These are phyloP conservation scores for Geosiphon pyriformis DNA, from an alignment of 192 early-diverging fungal genomes.

Conservation along the genomic window DNA sequence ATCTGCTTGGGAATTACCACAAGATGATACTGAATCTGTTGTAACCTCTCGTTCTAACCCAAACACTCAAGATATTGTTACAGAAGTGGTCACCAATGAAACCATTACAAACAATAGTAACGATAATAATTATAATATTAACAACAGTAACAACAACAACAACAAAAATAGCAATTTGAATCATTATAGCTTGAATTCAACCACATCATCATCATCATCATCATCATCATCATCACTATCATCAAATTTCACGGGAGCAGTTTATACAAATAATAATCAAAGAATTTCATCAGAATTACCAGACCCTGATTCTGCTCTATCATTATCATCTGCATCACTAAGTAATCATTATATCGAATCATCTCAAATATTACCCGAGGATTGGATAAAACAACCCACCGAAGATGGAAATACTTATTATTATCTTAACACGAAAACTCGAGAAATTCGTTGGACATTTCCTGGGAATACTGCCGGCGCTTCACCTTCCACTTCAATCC, in stretches of 20 bases:
- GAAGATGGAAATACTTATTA: slow-evolving; percentile 35
- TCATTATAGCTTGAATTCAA: too few relatives aligned
- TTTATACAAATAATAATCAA: not conserved
- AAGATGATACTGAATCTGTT: slow-evolving; percentile 10
- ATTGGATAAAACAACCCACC: slow-evolving; percentile 26
- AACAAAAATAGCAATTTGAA: too few relatives aligned
- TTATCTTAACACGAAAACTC: slow-evolving; percentile 35
- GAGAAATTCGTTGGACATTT: slow-evolving; percentile 35
- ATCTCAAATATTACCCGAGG: slow-evolving; percentile 20
- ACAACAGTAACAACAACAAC: too few relatives aligned
- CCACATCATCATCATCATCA: not conserved
- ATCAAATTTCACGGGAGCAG: not conserved
- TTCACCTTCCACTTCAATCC: not conserved
- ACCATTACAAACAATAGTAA: too few relatives aligned
- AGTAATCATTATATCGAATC: too few relatives aligned
- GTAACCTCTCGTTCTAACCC: not conserved
- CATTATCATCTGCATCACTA: not conserved
- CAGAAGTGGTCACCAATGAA: too few relatives aligned
- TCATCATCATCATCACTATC: not conserved
- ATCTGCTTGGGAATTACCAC: slow-evolving; percentile 34
- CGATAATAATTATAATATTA: too few relatives aligned
- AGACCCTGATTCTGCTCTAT: not conserved
- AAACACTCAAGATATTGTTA: too few relatives aligned
- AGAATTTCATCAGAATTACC: too few relatives aligned
- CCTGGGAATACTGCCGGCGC: slow-evolving; percentile 13